phyloP scores from a whole-genome alignment of 2,329 filamentous ascomycete species.

The Talaromyces albobiverticillius region DNA sequence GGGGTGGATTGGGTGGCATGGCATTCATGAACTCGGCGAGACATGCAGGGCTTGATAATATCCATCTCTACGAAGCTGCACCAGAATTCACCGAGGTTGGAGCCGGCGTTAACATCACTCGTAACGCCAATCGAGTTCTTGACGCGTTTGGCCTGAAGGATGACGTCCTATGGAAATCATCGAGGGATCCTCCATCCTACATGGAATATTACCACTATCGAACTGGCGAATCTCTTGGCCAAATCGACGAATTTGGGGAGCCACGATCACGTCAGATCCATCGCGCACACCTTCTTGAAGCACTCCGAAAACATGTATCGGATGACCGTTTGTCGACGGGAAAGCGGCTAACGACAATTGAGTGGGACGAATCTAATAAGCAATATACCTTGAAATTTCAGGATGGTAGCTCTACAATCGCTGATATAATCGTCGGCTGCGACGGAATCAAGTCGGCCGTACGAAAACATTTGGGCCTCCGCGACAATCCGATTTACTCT shows the following conservation, averaged over 20 bases:
- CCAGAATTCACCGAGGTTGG: conserved; percentile 36
- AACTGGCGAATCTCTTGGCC: conserved; percentile 26
- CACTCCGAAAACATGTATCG: conserved; percentile 29
- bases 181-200: conserved; percentile 28
- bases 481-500: conserved; percentile 29
- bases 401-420: conserved; percentile 9
- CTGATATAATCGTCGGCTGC: conserved; percentile 19
- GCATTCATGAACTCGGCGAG: conserved; percentile 35
- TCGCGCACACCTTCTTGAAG: conserved; percentile 33
- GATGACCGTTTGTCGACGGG: conserved; percentile 23
- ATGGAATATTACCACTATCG: conserved; percentile 30
- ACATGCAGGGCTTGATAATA: conserved; percentile 28
- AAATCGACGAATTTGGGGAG: conserved; percentile 26
- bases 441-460: conserved; percentile 21
- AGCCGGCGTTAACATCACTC: conserved; percentile 36
- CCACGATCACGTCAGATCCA: conserved; percentile 26
- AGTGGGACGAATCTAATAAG: not conserved
- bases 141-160: conserved; percentile 30
- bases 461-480: conserved; percentile 22
- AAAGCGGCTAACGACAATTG: conserved; percentile 18
- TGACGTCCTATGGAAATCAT: conserved; percentile 32
- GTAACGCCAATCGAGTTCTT: conserved; percentile 32
- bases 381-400: conserved; percentile 14
- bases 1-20: conserved; percentile 37
- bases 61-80: conserved; percentile 38